Evolutionary conservation across 2,329 filamentous ascomycete species (phyloP).

Genomic region (Talaromyces sp.): DNA sequence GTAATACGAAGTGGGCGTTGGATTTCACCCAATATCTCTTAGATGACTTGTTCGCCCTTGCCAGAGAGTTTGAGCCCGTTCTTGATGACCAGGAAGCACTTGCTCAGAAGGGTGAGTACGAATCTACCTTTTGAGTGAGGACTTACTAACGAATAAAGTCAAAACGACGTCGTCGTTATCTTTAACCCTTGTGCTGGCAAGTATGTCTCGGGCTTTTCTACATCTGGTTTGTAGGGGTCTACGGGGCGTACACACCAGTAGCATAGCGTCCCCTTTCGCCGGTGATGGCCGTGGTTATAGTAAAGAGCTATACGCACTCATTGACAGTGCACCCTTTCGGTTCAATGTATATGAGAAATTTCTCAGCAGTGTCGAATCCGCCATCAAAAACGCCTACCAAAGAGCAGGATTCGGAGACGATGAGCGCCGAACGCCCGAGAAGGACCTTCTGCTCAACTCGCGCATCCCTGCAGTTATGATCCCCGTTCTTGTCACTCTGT

Average conservation of each 20-base stretch:
- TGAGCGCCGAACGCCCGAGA: slow-evolving; percentile 50
- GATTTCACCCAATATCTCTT: slow-evolving; percentile 60
- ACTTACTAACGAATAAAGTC: slow-evolving; percentile 22
- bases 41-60: slow-evolving; percentile 50
- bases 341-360: slow-evolving; percentile 62
- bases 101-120: slow-evolving; percentile 33
- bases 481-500: slow-evolving; percentile 47
- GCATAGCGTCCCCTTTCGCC: slow-evolving; percentile 38
- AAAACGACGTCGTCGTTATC: slow-evolving; percentile 40
- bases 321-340: slow-evolving; percentile 55
- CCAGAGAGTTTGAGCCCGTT: slow-evolving; percentile 37
- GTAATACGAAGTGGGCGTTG: slow-evolving; percentile 74
- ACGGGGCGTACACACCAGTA: slow-evolving; percentile 51
- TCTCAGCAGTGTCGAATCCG: slow-evolving; percentile 62
- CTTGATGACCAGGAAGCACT: slow-evolving; percentile 35
- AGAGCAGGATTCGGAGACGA: slow-evolving; percentile 43
- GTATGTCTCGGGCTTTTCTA: slow-evolving; percentile 69
- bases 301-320: slow-evolving; percentile 53
- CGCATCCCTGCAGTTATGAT: slow-evolving; percentile 52
- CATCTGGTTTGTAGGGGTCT: slow-evolving; percentile 66
- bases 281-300: slow-evolving; percentile 44
- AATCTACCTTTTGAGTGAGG: background rate
- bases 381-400: slow-evolving; percentile 59
- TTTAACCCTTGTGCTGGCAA: slow-evolving; percentile 64
- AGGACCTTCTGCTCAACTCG: slow-evolving; percentile 52